Percentiles rank a stretch among this genome's conserved stretches.
These are phyloP conservation scores for Globisporangium emineosum DNA, from an alignment of 352 stramenopile species.

Conservation along the genomic window DNA sequence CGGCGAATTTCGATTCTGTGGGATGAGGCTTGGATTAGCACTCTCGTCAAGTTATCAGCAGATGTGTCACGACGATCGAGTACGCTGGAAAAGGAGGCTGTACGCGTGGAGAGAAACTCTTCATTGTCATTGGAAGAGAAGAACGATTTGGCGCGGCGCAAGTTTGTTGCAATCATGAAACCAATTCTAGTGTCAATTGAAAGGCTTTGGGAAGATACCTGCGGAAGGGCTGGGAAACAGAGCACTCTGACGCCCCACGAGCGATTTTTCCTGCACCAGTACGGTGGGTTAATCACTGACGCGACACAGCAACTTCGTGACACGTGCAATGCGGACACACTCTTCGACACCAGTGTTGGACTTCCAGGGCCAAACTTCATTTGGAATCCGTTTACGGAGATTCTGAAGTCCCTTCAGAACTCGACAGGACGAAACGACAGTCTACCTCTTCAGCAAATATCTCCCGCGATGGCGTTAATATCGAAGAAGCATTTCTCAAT, in stretches of 20 bases:
- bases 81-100: constrained; percentile 77
- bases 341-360: constrained; percentile 4
- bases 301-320: constrained; percentile 42
- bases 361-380: constrained; percentile 22
- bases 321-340: constrained; percentile 33
- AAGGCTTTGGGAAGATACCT: constrained; percentile 62
- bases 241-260: constrained; percentile 62
- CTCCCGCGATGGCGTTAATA: constrained; percentile 49
- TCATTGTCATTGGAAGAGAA: constrained; percentile 66
- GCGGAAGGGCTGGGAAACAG: constrained; percentile 25
- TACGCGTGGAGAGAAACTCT: constrained; percentile 64
- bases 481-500: constrained; percentile 33
- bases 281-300: constrained; percentile 46
- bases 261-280: constrained; percentile 64
- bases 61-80: constrained; percentile 63
- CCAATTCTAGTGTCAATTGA: constrained; percentile 70
- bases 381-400: constrained; percentile 75
- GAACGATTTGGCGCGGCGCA: constrained; percentile 53
- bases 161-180: constrained; percentile 83
- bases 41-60: constrained; percentile 65
- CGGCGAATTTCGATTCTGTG: constrained; percentile 78
- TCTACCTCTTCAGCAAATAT: constrained; percentile 70
- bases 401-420: constrained; percentile 58
- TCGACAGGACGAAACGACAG: constrained; percentile 41
- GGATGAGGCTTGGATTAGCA: constrained; percentile 79